Conservation (phyloP, 345 rosid species). For the Gossypium herbaceum region DNA sequence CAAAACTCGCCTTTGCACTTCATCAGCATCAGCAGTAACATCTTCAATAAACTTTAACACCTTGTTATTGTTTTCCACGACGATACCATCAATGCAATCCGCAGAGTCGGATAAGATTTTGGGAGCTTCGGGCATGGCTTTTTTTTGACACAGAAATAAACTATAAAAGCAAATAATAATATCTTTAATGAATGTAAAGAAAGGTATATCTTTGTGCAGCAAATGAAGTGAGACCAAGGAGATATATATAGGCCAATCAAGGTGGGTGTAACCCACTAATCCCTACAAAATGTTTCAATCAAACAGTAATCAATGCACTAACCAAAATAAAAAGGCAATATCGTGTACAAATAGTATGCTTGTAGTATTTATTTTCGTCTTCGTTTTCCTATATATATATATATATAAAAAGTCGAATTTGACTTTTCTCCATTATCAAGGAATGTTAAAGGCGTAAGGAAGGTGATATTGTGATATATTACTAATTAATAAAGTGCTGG, state of each 20-base stretch:
- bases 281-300: conserved; percentile 14
- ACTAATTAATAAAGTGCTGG: conserved; percentile 12
- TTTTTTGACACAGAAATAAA: neutral
- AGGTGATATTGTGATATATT: neutral
- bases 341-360: neutral
- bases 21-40: conserved; percentile 35
- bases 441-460: neutral
- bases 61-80: conserved; percentile 29
- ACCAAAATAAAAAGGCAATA: neutral
- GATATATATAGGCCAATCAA: conserved; percentile 23
- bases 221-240: conserved; percentile 9
- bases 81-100: conserved; percentile 6
- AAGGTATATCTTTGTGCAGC: neutral
- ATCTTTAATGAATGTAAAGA: neutral
- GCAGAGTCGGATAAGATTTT: conserved; percentile 13
- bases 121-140: conserved; percentile 49
- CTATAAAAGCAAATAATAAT: neutral
- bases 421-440: conserved; percentile 12
- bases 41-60: conserved; percentile 40
- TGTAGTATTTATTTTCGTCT: neutral
- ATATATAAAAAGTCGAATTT: neutral
- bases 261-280: conserved; percentile 19
- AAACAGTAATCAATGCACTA: conserved; percentile 14
- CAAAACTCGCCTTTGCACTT: conserved; percentile 38
- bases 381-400: neutral